Evolutionary conservation across 805 yeast species (phyloP), one percentile per base, ranked within the genome.

Genomic region (Teunomyces pallodes): DNA sequence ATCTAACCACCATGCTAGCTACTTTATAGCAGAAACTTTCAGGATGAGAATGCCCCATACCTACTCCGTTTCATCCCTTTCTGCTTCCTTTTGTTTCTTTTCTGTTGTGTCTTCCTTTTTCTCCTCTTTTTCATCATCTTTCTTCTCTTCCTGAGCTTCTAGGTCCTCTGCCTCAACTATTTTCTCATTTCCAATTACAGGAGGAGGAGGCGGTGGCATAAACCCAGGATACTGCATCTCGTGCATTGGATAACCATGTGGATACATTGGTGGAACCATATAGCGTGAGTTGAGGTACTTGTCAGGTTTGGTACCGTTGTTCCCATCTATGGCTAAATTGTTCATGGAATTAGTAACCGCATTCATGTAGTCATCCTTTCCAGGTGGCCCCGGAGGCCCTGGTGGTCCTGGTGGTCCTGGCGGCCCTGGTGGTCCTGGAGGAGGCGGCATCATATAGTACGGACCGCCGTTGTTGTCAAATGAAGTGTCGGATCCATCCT

Each of bases 191-290:
- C 12, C 41, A 20, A 44, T 46, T 39, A 33, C 38, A 30, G 38
- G 41, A 5, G 50, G 47, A 13, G 48, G 50, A 26, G 48, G 50
- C 14, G 36, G 42, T 7, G 58, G 57, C 20, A 56, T 40, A 29
- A 46, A 57, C 13, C 50, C 57, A 32, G 56, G 56, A 36, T 45
- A 57, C 27, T 49, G 43, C 46, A 54, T 41, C 26, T 53, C 61
- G 20, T 39, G 45, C 24, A 54, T 46, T 16, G 55, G 57, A 45
- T 45, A 54, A 2, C 52, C 55, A 26, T 56, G 55, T 39, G 47
- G 48, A 35, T 48, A 53, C 48, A 48, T 43, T 7, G 59, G 59
- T 3, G 54, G 57, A 12, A 50, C 52, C 47, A 50, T 46, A 40
- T 46, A 49, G 9, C 52, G 47, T 12, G 52, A 50, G 36, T 47